phyloP scores from a whole-genome alignment of 495 filamentous ascomycete genomes.

The Penicillium diatomitis region DNA sequence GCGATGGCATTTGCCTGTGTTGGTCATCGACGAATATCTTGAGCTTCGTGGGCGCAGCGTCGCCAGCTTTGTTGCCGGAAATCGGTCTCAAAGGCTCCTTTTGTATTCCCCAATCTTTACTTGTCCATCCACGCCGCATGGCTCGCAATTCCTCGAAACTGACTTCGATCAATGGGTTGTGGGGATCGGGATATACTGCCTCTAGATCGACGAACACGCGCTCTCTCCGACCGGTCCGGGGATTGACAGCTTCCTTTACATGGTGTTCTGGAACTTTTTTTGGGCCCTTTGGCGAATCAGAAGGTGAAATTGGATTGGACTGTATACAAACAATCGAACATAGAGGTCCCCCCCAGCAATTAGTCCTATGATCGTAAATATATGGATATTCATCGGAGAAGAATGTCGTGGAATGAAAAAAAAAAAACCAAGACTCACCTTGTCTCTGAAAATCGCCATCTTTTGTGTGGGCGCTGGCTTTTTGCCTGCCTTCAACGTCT shows the following conservation, averaged over 20 bases:
- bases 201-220: conserved; percentile 79
- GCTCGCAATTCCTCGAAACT: conserved; percentile 91
- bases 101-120: conserved; percentile 51
- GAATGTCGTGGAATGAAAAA: conserved; percentile 13
- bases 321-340: conserved; percentile 50
- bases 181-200: conserved; percentile 68
- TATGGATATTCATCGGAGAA: conserved; percentile 30
- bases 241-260: conserved; percentile 67
- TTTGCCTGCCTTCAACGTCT: conserved; percentile 80
- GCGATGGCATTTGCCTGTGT: conserved; percentile 12
- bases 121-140: conserved; percentile 65
- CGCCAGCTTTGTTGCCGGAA: conserved; percentile 24
- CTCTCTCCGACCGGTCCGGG: conserved; percentile 68
- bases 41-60: conserved; percentile 6
- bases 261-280: conserved; percentile 38
- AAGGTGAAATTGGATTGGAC: conserved; percentile 42
- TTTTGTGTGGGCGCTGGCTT: conserved; percentile 67
- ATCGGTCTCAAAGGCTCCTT: conserved; percentile 33
- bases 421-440: conserved; percentile 56
- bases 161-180: conserved; percentile 57
- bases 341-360: conserved; percentile 59
- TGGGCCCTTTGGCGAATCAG: conserved; percentile 26
- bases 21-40: conserved; percentile 11
- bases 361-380: conserved; percentile 98
- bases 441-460: conserved; percentile 88